Percentiles rank a stretch among this genome's conserved stretches.
Conservation (phyloP, 176 grass and related monocot genomes). For the Hordeum vulgare region MorexV3_pseudomolecules_assembly NC_058523.1:117887279-117887778, state of each 20-base stretch:
- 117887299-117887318: slow-evolving; percentile 16
- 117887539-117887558: slow-evolving; percentile 19
- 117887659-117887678: slow-evolving; percentile 25
- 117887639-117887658: slow-evolving; percentile 32
- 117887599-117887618: slow-evolving; percentile 16
- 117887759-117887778: not conserved
- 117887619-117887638: slow-evolving; percentile 1
- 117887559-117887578: slow-evolving; percentile 37
- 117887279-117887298: not conserved
- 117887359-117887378: slow-evolving; percentile 1
- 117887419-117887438: slow-evolving; percentile 4
- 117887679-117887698: not conserved
- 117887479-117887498: slow-evolving; percentile 1
- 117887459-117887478: not conserved
- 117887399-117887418: not conserved
- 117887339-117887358: slow-evolving; percentile 30
- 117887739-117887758: not conserved
- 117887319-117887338: slow-evolving; percentile 39
- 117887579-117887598: slow-evolving; percentile 24
- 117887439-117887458: not conserved
- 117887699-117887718: slow-evolving; percentile 1
- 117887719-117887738: not conserved
- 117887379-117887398: slow-evolving; percentile 14
- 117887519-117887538: not conserved
- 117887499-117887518: slow-evolving; percentile 31